Base-by-base conservation (phyloP, 2,329 filamentous ascomycete genomes). In the Malbranchea zuffiana region DNA sequence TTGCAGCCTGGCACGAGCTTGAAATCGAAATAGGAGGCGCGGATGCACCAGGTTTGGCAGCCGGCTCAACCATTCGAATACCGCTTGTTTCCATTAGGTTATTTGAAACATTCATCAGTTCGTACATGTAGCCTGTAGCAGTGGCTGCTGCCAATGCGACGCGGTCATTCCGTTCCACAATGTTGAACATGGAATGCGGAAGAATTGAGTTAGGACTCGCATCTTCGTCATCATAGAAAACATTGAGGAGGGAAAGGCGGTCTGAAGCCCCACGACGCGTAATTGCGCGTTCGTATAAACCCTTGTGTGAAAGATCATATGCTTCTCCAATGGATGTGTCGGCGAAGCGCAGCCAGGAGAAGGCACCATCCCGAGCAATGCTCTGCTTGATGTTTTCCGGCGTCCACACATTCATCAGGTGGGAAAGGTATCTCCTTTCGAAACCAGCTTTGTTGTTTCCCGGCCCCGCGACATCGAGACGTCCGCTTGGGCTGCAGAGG, bases 381-480 rank as follows among this genome's bases (percentile, higher is more conserved):
- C 76, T 84, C 32, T 75, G 65, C 8, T 71, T 69, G 28, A 95
- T 72, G 49, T 95, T 76, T 33, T 88, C 78, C 0, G 84, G 80
- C 1, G 77, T 75, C 78, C 84, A 98, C 35, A 98, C 78, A 53
- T 92, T 95, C 77, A 96, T 79, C 60, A 93, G 63, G 47, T 92
- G 78, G 20, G 74, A 65, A 15, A 96, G 61, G 46, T 81, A 85
- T 55, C 80, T 83, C 49, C 73, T 78, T 41, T 74, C 74, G 72
- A 90, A 94, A 3, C 88, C 88, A 31, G 83, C 85, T 44, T 66
- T 72, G 3, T 65, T 54, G 51, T 94, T 96, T 45, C 80, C 75
- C 2, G 71, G 68, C 4, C 87, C 79, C 7, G 85, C 66, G 53
- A 84, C 69, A 54, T 82, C 66, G 8, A 98, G 61, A 35, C 86